Base-by-base conservation (phyloP, 441 rosid genomes). In the Dalechampia spathulata region DNA sequence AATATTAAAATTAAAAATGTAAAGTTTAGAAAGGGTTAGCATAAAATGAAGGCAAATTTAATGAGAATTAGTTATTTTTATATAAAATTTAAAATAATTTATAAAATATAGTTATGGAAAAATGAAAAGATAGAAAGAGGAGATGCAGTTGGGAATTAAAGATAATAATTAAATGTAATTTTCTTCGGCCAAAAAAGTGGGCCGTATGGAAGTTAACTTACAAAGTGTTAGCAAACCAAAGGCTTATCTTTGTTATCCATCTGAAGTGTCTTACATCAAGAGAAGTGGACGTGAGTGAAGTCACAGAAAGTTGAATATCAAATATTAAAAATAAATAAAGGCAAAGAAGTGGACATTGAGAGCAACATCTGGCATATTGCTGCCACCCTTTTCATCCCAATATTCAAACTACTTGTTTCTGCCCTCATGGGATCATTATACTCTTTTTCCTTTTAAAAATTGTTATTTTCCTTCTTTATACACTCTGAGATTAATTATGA, bases 161-260 rank as follows among this genome's bases (percentile, higher is more conserved):
- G n/a, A n/a, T n/a, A n/a, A n/a, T n/a, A n/a, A n/a, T n/a, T n/a
- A 30, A 30, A 30, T 30, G 8, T 8, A 30, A 36, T 7, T 11
- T 44, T 45, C 7, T 4, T 11, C 13, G 6, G 2, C 14, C 4
- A 9, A 2, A 14, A 1, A 2, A 32, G 57, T 37, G 68, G 65
- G 55, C 46, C 68, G 39, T 45, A 38, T 26, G 36, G 66, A 69
- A 59, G 54, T 39, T 38, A 60, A 49, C 45, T 44, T 22, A 23
- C 20, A 8, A 60, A 28, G 57, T 16, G 45, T 52, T 25, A 57
- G 19, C 45, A 49, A 52, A 43, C 59, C 53, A 44, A 61, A 67
- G 59, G 57, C 73, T 62, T 67, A 55, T 67, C 75, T n/a, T 53
- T 61, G 68, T 67, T 58, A 64, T 71, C 67, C 60, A 41, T 15